phyloP scores from a whole-genome alignment of 306 rosid genomes.

The Sindora glabra region DNA sequence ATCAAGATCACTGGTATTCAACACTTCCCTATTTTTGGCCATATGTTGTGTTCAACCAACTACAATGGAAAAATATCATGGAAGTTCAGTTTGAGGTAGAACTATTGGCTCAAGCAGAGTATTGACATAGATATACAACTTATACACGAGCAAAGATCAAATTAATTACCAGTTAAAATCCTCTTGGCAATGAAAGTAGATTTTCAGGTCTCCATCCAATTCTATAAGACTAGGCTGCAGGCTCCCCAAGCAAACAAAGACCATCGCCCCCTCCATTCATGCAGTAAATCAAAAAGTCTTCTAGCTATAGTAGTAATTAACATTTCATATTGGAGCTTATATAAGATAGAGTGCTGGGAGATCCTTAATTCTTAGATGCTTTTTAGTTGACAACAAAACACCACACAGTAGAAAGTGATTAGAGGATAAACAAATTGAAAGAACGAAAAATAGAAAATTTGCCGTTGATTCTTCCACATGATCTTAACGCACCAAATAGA shows the following conservation, averaged over 20 bases:
- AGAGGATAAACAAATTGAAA: slow-evolving; percentile 5
- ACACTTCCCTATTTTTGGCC: slow-evolving; percentile 79
- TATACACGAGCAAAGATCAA: too few species aligned
- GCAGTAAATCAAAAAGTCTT: slow-evolving; percentile 95
- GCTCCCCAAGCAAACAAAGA: slow-evolving; percentile 98
- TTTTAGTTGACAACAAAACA: slow-evolving; percentile 85
- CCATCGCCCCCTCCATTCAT: slow-evolving; percentile 97
- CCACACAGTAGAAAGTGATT: slow-evolving; percentile 30
- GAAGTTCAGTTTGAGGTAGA: slow-evolving; percentile 9
- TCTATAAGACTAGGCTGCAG: slow-evolving; percentile 94
- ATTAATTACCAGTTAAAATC: slow-evolving; percentile 79
- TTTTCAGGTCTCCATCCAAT: slow-evolving; percentile 83
- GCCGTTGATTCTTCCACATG: background rate
- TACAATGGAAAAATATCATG: slow-evolving; percentile 28
- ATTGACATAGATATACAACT: background rate
- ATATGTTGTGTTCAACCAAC: slow-evolving; percentile 96
- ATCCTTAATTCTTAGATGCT: slow-evolving; percentile 86
- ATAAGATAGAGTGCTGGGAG: slow-evolving; percentile 61
- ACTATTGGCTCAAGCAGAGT: background rate
- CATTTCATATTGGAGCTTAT: background rate
- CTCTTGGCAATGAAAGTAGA: slow-evolving; percentile 95
- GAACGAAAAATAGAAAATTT: too few species aligned
- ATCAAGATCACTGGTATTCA: slow-evolving; percentile 72
- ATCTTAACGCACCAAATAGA: background rate
- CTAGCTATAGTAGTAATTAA: slow-evolving; percentile 49